Base-by-base conservation (phyloP, 306 rosid species). In the Biancaea sappan region DNA sequence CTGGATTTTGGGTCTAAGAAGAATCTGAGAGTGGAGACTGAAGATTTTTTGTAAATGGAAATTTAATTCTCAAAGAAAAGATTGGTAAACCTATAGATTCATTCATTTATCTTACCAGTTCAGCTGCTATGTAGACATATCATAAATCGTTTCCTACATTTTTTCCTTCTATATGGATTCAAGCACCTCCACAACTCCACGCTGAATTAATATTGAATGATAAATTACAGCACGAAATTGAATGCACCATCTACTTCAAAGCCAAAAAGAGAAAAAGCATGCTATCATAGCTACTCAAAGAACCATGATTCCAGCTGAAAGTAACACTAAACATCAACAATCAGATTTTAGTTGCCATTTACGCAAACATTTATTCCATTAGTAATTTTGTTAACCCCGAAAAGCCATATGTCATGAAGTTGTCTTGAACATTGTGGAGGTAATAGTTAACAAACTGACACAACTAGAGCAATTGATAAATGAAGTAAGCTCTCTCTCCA, bases 81-180 rank as follows among this genome's bases (percentile, higher is more conserved):
- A n/a, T n/a, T n/a, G n/a, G n/a, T n/a, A n/a, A n/a, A n/a, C n/a
- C 28, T 63, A 15, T 19, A 43, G 53, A 25, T 13, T 32, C 73
- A 76, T 56, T 76, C 71, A 28, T 77, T 72, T 31, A 77, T 66
- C 60, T 2, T 4, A 26, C 22, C 65, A 7, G 9, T 8, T 59
- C 38, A 2, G 43, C 43, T 59, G 47, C 40, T 50, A 69, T 21
- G 38, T 51, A 70, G 41, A 37, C 75, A 82, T 46, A 54, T 74
- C 56, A 64, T 50, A 63, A 69, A 32, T 62, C 62, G 77, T 64
- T 62, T 74, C 60, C 25, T 29, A 48, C 66, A 35, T 74, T 41
- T 31, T 69, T 72, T 82, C 68, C 62, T 63, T 69, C 57, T 41
- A 21, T 62, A 53, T 68, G 47, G 22, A 35, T 53, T 51, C 47